Base-by-base conservation (phyloP, 108 stramenopile genomes). In the Seminavis robusta region DNA sequence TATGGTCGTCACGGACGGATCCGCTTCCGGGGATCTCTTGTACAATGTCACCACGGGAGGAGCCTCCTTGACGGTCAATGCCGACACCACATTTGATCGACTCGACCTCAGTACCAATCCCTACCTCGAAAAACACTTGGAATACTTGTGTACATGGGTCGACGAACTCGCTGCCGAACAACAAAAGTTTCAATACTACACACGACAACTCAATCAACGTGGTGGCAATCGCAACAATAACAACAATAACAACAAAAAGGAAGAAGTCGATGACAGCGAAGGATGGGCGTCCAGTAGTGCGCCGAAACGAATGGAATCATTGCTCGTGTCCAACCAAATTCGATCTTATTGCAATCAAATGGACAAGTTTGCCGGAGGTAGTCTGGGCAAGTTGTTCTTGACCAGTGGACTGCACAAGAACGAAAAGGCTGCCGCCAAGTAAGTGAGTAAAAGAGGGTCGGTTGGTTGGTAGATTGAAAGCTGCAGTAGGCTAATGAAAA, bases 81-180 rank as follows among this genome's bases (percentile, higher is more conserved):
- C 58, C 38, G 78, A 83, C 33, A 82, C 86, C 20, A 72, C 74
- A 53, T 76, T 91, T 57, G 88, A 95, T 58, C 78, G 94, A 42
- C 77, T 95, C 25, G 95, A 96, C 65, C 62, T 97, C 61, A 89
- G 77, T 67, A 92, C 92, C 32, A 95, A 97, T 61, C 78, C 95
- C 9, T 96, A 92, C 73, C 74, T 97, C 46, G 95, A 96, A 62
- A 95, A 95, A 60, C 90, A 98, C 59, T 72, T 99, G 44, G 95
- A 97, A 74, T 93, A 89, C 67, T 59, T 98, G 45, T 86, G 89
- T 61, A 81, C 76, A 37, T 95, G 94, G 95, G 94, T 97, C 19
- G 97, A 98, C 65, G 96, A 98, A 49, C 67, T 98, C 47, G 79
- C 94, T 5, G 77, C 71, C 15, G 92, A 96, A 63, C 95, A 96